Conservation (phyloP, 2,329 filamentous ascomycete species). For the Fusarium brachygibbosum region DNA sequence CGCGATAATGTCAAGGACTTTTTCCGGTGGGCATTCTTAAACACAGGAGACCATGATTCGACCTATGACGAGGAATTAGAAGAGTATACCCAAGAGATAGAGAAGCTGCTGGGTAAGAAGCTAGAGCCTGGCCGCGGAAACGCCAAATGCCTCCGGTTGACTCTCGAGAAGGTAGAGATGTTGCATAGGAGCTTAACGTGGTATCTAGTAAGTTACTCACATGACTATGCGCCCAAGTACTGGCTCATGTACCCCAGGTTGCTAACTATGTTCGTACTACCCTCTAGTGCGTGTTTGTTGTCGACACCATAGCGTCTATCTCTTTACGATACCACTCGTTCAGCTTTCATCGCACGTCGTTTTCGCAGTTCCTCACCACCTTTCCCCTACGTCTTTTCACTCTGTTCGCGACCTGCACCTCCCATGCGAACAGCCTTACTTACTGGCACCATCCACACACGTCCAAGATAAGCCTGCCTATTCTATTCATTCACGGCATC, state of each 20-base stretch:
- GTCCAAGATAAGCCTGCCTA: constrained; percentile 66
- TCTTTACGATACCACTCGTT: constrained; percentile 61
- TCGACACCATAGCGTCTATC: constrained; percentile 57
- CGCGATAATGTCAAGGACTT: constrained; percentile 72
- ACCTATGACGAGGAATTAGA: constrained; percentile 68
- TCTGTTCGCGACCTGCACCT: constrained; percentile 60
- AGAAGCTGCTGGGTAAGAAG: constrained; percentile 63
- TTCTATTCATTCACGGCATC: constrained; percentile 75
- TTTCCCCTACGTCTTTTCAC: constrained; percentile 68
- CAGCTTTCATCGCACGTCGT: constrained; percentile 59
- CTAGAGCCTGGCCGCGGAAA: constrained; percentile 66
- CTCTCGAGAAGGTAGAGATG: constrained; percentile 70
- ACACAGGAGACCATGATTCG: constrained; percentile 58
- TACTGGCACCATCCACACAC: constrained; percentile 74
- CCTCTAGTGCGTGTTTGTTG: constrained; percentile 59
- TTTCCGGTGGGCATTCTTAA: constrained; percentile 71
- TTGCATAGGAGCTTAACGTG: constrained; percentile 67
- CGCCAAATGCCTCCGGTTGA: constrained; percentile 67
- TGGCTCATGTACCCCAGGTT: background rate
- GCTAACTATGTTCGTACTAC: constrained; percentile 3
- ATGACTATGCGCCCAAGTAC: background rate
- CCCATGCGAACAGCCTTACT: constrained; percentile 62
- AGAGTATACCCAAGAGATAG: constrained; percentile 65
- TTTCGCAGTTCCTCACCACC: constrained; percentile 55
- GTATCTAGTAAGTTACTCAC: constrained; percentile 63